A percentile compares a stretch with the other conserved stretches of the same genome.
Conservation (phyloP, 306 rosid genomes). For the Rubus parviflorus region DNA sequence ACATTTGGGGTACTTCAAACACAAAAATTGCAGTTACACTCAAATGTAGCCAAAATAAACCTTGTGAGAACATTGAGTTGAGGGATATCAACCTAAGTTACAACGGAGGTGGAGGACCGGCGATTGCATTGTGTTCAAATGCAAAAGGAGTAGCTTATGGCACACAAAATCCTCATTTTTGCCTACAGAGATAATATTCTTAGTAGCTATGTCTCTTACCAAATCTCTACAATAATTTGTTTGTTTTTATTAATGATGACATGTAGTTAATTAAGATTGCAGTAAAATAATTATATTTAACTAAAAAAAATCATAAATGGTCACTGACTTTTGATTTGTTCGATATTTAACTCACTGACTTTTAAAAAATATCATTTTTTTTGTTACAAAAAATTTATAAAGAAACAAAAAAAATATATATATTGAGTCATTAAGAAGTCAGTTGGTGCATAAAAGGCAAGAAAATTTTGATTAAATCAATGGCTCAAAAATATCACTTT, state of each 20-base stretch:
- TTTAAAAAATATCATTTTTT: too few relatives aligned
- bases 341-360: too few relatives aligned
- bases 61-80: constrained; percentile 25
- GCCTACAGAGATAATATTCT: neutral
- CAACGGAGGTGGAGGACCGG: neutral
- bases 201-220: neutral
- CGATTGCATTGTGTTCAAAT: constrained; percentile 12
- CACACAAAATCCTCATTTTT: neutral
- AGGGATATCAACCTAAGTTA: constrained; percentile 1
- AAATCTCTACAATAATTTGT: neutral
- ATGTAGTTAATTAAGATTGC: neutral
- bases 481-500: too few relatives aligned
- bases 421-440: too few relatives aligned
- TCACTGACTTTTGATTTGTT: too few relatives aligned
- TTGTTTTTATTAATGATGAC: neutral
- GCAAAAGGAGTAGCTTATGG: neutral
- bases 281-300: neutral
- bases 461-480: too few relatives aligned
- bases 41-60: constrained; percentile 25
- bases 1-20: constrained; percentile 32
- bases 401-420: too few relatives aligned
- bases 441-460: too few relatives aligned
- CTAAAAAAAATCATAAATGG: too few relatives aligned
- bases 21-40: constrained; percentile 18
- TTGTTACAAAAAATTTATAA: too few relatives aligned